Evolutionary conservation across 208 protist genomes (phyloP).

Genomic region (Angomonas ambiguus): DNA sequence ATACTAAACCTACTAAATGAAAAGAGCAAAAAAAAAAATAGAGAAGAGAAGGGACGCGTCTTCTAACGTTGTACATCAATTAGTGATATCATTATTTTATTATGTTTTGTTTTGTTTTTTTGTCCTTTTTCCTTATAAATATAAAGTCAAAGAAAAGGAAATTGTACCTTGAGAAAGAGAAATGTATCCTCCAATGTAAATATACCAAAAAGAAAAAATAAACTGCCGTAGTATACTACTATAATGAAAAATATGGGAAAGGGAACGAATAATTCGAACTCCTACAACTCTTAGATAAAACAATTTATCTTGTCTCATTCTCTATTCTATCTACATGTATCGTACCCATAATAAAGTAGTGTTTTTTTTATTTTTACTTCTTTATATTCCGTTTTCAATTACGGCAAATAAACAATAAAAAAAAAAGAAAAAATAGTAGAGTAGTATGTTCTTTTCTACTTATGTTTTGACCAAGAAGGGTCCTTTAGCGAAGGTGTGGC

Average conservation of each 20-base stretch:
- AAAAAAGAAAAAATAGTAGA: slow-evolving; percentile 10
- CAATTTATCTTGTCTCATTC: too few species aligned
- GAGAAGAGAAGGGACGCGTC: not conserved
- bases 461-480: slow-evolving; percentile 95
- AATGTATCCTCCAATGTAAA: not conserved
- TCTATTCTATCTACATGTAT: too few species aligned
- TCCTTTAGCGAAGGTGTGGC: slow-evolving; percentile 95
- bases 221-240: not conserved
- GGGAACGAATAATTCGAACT: too few species aligned
- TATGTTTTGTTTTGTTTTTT: slow-evolving; percentile 5
- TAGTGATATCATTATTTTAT: not conserved
- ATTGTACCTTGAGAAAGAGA: not conserved
- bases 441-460: slow-evolving; percentile 95
- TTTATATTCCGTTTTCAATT: not conserved
- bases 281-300: too few species aligned
- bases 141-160: too few species aligned
- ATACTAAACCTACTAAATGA: not conserved
- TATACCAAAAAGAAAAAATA: slow-evolving; percentile 10
- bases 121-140: not conserved
- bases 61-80: not conserved
- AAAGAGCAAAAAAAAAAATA: not conserved
- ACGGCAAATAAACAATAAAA: slow-evolving; percentile 6
- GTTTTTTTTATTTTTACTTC: slow-evolving; percentile 6
- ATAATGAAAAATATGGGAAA: not conserved
- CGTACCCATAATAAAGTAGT: too few species aligned